Base-by-base conservation (phyloP, 257 asterid genomes). In the Fraxinus cuspidata region DNA sequence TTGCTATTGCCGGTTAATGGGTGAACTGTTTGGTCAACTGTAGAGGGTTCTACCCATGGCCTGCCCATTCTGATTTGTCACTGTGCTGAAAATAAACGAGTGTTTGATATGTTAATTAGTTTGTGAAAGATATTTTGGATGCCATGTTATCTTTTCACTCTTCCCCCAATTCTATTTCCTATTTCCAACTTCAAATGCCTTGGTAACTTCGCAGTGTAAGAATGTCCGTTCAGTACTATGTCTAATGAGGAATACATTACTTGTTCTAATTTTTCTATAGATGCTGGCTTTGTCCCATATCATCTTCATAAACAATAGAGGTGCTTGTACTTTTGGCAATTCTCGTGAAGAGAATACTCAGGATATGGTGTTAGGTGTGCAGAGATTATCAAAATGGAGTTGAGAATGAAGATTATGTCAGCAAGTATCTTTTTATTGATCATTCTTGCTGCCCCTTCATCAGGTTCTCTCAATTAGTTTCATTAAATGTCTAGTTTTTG, bases 341-440 rank as follows among this genome's bases (percentile, higher is more conserved):
- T 37, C 42, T 37, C 8, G 12, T 42, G 49, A 42, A 42, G 16
- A 42, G 49, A 47, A 47, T 47, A 47, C n/a, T 15, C 3, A 0
- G 74, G 64, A 8, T 42, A 32, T 66, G 74, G 70, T 44, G 74
- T 53, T 51, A 47, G 47, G 16, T 2, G n/a, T 47, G 56, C 56
- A 47, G 56, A 13, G 56, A 47, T 47, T 3, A 47, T 47, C n/a
- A 15, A 42, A 9, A 42, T 42, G 49, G 18, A 11, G 47, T 64
- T 38, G 44, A 53, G 42, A 73, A 83, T 86, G 89, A 83, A 79
- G 77, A 44, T 63, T 35, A n/a, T 40, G 23, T 67, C 78, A 49
- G 73, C 74, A 18, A 80, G 77, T 47, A 5, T 79, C 72, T 16
- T 79, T 32, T 40, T 85, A 80, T 64, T 80, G 66, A 7, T 77